Evolutionary conservation across 2,329 filamentous ascomycete genomes (phyloP).

Genomic region (Monosporascus sp.): DNA sequence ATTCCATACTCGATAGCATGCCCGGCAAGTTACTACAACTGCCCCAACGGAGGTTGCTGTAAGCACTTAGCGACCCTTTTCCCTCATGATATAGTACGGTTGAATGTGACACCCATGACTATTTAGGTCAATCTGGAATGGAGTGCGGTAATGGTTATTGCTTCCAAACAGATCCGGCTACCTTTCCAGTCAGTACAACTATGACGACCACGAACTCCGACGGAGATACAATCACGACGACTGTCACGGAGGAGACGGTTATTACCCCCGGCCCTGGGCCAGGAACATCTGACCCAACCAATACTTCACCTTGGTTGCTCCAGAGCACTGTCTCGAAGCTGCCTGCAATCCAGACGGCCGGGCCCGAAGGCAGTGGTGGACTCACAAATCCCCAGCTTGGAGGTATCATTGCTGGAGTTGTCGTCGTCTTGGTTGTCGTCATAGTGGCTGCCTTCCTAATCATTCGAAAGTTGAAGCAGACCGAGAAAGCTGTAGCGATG

Average conservation of each 20-base stretch:
- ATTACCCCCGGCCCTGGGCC: conserved; percentile 23
- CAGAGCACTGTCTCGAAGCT: conserved; percentile 39
- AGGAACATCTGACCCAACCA: conserved; percentile 18
- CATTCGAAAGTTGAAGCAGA: conserved; percentile 43
- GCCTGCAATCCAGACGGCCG: conserved; percentile 22
- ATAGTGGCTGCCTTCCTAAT: conserved; percentile 42
- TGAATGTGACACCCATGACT: not conserved
- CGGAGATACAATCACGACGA: conserved; percentile 34
- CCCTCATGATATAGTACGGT: not conserved
- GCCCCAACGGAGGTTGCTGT: conserved; percentile 51
- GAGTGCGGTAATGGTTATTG: conserved; percentile 42
- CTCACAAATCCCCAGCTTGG: conserved; percentile 39
- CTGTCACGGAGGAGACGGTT: conserved; percentile 33
- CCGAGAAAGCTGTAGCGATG: conserved; percentile 34
- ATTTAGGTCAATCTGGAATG: conserved; percentile 31
- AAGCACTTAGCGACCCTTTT: not conserved
- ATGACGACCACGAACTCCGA: conserved; percentile 39
- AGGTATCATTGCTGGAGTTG: conserved; percentile 48
- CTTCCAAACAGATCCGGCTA: conserved; percentile 41
- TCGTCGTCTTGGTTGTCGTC: conserved; percentile 42
- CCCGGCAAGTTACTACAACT: conserved; percentile 38
- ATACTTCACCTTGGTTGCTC: conserved; percentile 35
- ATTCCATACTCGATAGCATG: conserved; percentile 36
- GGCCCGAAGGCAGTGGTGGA: conserved; percentile 18
- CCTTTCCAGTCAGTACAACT: conserved; percentile 36